Conservation (phyloP, 2,329 filamentous ascomycete genomes). For the Pseudogymnoascus sp. region DNA sequence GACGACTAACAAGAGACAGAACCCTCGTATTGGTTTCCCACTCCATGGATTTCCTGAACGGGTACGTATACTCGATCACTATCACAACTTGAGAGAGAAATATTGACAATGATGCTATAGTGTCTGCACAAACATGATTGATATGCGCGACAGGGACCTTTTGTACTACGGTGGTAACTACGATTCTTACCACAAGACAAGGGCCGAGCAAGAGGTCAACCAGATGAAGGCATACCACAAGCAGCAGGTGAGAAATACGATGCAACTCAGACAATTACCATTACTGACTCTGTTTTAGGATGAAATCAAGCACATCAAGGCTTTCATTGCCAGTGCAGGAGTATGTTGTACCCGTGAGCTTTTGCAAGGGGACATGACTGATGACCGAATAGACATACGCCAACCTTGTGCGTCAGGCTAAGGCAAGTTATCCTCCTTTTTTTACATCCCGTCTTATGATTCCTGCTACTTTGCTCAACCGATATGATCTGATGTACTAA, state of each 20-base stretch:
- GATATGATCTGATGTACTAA: neutral
- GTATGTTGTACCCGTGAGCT: neutral
- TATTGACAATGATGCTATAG: constrained; percentile 29
- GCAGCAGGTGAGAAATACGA: constrained; percentile 55
- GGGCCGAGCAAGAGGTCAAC: constrained; percentile 89
- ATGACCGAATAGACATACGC: constrained; percentile 61
- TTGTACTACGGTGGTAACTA: constrained; percentile 99
- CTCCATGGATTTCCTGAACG: constrained; percentile 98
- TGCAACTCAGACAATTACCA: neutral
- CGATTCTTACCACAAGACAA: constrained; percentile 94
- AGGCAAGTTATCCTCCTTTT: constrained; percentile 32
- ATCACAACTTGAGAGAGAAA: neutral
- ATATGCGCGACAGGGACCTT: constrained; percentile 85
- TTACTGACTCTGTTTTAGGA: constrained; percentile 39
- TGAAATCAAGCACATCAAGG: constrained; percentile 98
- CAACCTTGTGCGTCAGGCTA: constrained; percentile 97
- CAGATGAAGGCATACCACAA: constrained; percentile 99
- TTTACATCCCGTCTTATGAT: neutral
- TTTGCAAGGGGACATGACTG: neutral
- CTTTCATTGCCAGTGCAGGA: constrained; percentile 99
- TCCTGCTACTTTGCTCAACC: neutral
- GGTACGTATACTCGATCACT: neutral
- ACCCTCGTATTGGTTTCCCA: constrained; percentile 95
- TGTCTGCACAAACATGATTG: constrained; percentile 97
- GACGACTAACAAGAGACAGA: constrained; percentile 35